phyloP scores from a whole-genome alignment of 1,139 yeast species.

The Taphrina wiesneri region DNA sequence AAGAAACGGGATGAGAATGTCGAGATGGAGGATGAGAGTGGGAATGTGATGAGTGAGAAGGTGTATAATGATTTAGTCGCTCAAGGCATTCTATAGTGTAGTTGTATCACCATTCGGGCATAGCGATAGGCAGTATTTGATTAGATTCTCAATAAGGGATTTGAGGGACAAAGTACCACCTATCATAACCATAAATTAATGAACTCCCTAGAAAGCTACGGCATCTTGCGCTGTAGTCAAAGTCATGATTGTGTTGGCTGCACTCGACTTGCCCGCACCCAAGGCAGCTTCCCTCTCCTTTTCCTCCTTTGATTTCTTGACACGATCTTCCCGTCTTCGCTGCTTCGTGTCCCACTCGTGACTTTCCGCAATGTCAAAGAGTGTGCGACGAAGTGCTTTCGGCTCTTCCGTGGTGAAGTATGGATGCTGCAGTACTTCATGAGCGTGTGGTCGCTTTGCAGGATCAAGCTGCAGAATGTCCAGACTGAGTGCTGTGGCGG shows the following conservation, averaged over 20 bases:
- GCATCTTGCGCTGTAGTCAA: background rate
- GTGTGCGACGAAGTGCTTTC: constrained; percentile 54
- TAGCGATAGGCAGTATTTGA: background rate
- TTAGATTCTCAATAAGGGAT: background rate
- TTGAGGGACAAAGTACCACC: no score
- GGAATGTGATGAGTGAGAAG: constrained; percentile 83
- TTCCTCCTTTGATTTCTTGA: constrained; percentile 5
- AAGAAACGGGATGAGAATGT: constrained; percentile 58
- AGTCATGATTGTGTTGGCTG: background rate
- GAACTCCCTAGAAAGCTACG: no score
- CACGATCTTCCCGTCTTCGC: constrained; percentile 27
- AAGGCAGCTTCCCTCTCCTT: constrained; percentile 12
- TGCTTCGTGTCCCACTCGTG: constrained; percentile 56
- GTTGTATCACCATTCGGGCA: background rate
- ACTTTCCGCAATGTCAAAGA: constrained; percentile 67
- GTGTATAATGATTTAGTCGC: constrained; percentile 80
- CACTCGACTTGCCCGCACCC: background rate
- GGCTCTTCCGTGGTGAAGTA: constrained; percentile 72
- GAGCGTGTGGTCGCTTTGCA: constrained; percentile 59
- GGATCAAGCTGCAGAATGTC: constrained; percentile 72
- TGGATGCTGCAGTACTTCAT: constrained; percentile 61
- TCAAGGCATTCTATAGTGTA: constrained; percentile 62
- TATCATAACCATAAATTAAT: no score
- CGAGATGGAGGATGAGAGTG: constrained; percentile 88
- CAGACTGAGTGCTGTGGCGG: constrained; percentile 65